These are phyloP conservation scores for Amanita molliuscula DNA, from an alignment of 768 basidiomycete genomes.

Conservation along the genomic window DNA sequence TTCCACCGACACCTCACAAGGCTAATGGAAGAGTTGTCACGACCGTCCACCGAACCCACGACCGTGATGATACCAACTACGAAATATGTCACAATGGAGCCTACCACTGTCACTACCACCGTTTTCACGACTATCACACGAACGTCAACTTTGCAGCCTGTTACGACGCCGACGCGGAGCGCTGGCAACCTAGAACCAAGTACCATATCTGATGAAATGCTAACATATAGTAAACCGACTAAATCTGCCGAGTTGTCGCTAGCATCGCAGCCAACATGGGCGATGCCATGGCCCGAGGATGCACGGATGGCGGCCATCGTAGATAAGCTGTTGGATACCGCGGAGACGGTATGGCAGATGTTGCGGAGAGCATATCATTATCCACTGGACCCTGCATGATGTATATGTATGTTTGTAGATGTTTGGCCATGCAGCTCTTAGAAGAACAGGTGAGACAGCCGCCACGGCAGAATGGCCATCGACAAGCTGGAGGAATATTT, in stretches of 20 bases:
- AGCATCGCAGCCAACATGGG: conserved; percentile 19
- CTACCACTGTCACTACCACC: conserved; percentile 33
- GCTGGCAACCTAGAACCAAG: conserved; percentile 3
- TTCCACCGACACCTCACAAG: not conserved
- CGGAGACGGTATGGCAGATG: conserved; percentile 37
- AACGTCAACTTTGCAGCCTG: conserved; percentile 15
- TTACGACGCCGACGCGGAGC: conserved; percentile 3
- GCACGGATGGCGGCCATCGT: conserved; percentile 15
- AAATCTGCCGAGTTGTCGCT: conserved; percentile 6
- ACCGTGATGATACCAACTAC: conserved; percentile 12
- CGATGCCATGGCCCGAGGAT: conserved; percentile 24
- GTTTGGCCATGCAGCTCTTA: not conserved
- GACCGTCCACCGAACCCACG: conserved; percentile 17
- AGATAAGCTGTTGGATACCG: conserved; percentile 26
- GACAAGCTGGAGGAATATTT: conserved; percentile 61
- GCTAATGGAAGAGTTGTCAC: conserved; percentile 11
- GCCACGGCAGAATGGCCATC: conserved; percentile 14
- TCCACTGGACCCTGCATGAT: conserved; percentile 40
- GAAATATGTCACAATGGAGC: conserved; percentile 12
- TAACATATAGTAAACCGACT: conserved; percentile 3
- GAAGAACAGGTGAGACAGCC: not conserved
- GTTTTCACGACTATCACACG: conserved; percentile 16
- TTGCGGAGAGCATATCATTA: conserved; percentile 43
- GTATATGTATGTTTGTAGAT: not conserved
- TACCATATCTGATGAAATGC: not conserved